phyloP scores from a whole-genome alignment of 2,329 filamentous ascomycete genomes.

The Colletotrichum limetticola region DNA sequence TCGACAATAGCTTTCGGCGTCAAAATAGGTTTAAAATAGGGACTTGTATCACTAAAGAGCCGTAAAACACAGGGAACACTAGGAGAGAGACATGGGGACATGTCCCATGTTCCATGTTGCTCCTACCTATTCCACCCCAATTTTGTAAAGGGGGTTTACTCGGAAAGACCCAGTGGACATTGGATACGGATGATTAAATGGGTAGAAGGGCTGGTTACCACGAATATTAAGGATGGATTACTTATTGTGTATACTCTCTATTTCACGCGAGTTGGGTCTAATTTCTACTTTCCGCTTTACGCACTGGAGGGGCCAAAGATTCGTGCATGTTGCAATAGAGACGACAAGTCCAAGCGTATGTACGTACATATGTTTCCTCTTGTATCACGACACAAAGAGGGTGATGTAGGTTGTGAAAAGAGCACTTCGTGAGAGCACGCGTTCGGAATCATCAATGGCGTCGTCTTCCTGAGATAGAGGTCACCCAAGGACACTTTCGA shows the following conservation, averaged over 20 bases:
- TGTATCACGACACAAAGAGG: no score
- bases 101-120: no score
- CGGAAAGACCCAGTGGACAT: background rate
- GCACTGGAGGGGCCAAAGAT: background rate
- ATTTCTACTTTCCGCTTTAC: background rate
- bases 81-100: background rate
- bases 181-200: background rate
- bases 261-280: background rate
- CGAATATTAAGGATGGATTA: background rate
- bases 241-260: slow-evolving; percentile 28
- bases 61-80: background rate
- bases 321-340: background rate
- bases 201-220: slow-evolving; percentile 19
- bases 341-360: no score
- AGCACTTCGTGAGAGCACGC: no score
- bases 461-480: no score
- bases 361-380: no score
- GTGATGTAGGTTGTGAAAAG: no score
- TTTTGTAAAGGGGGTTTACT: background rate
- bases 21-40: background rate
- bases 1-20: background rate
- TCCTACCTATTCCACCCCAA: background rate
- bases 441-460: no score
- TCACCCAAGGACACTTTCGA: no score
- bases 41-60: slow-evolving; percentile 11